phyloP scores from a whole-genome alignment of 2,329 filamentous ascomycete genomes.

The Tolypocladium pustulatum region DNA sequence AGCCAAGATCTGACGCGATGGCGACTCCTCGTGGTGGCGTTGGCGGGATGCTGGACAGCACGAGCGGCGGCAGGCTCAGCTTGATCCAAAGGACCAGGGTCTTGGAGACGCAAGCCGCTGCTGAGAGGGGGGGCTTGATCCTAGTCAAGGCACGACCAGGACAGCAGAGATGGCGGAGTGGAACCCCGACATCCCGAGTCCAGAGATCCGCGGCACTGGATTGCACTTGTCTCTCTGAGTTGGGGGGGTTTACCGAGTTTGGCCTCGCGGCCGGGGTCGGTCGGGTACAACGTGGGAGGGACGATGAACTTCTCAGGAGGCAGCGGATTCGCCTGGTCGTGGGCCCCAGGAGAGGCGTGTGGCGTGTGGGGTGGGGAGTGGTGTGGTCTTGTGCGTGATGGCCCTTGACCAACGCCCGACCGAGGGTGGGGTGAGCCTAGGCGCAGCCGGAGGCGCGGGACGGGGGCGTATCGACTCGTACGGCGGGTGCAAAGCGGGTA shows the following conservation, averaged over 20 bases:
- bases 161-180: constrained; percentile 9
- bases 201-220: constrained; percentile 22
- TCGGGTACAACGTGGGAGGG: constrained; percentile 11
- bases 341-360: background rate
- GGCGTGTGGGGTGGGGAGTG: background rate
- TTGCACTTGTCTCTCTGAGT: constrained; percentile 18
- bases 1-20: constrained; percentile 22
- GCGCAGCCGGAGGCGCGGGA: background rate
- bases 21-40: constrained; percentile 23
- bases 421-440: background rate
- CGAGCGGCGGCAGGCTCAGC: constrained; percentile 1
- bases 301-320: background rate
- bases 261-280: constrained; percentile 6
- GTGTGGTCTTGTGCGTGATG: background rate
- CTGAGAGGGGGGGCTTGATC: background rate
- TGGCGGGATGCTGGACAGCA: constrained; percentile 15
- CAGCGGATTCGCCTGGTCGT: background rate
- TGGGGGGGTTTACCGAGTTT: constrained; percentile 13
- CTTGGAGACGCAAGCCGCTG: background rate
- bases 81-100: constrained; percentile 4
- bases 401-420: background rate
- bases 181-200: constrained; percentile 9
- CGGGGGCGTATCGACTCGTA: background rate
- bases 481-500: background rate
- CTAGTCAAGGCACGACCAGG: background rate